A percentile compares a stretch with the other conserved stretches of the same genome.
Conservation (phyloP, 768 basidiomycete genomes). For the Termitomyces sp. region DNA sequence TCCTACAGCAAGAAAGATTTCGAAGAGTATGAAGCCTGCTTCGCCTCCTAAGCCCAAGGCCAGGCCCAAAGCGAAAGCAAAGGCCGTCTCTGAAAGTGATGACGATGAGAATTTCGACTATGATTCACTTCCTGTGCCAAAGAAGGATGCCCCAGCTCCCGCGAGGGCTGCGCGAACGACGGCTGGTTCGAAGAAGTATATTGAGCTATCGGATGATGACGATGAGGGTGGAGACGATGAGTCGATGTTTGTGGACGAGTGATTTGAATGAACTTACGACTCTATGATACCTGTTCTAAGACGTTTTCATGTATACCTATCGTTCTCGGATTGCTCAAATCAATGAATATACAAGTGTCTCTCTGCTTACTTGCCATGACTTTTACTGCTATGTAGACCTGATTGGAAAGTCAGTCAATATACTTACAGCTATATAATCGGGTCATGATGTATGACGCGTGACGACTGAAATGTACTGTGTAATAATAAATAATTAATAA, state of each 20-base stretch:
- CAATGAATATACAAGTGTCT: not conserved
- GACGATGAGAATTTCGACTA: slow-evolving; percentile 43
- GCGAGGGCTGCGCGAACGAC: slow-evolving; percentile 47
- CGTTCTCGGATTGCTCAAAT: not conserved
- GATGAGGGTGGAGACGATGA: slow-evolving; percentile 39
- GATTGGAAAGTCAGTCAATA: too few species aligned
- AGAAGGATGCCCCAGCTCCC: slow-evolving; percentile 41
- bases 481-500: too few species aligned
- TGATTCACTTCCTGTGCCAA: slow-evolving; percentile 35
- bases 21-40: slow-evolving; percentile 58
- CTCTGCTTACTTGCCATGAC: not conserved
- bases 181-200: slow-evolving; percentile 49
- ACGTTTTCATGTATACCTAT: not conserved
- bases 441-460: too few species aligned
- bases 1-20: slow-evolving; percentile 43
- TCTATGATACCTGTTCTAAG: not conserved
- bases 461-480: too few species aligned
- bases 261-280: not conserved
- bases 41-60: slow-evolving; percentile 48
- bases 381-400: too few species aligned
- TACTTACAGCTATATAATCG: too few species aligned
- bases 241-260: slow-evolving; percentile 42
- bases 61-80: slow-evolving; percentile 39
- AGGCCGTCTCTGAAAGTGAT: slow-evolving; percentile 42
- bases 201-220: slow-evolving; percentile 52